Conservation (phyloP, 2,329 filamentous ascomycete genomes). For the Hyphodiscus sp. region DNA sequence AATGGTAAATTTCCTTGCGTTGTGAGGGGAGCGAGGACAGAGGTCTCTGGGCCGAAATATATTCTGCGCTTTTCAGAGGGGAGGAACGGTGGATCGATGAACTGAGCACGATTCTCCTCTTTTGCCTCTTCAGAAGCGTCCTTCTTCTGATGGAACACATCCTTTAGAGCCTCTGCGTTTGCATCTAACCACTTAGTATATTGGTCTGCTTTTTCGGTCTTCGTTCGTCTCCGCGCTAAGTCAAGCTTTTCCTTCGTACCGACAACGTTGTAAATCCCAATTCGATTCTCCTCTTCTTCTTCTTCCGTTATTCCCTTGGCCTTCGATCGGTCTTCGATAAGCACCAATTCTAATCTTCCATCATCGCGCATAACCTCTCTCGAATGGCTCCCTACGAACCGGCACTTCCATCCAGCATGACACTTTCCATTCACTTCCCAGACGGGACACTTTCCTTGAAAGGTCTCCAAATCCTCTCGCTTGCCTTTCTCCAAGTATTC, state of each 20-base stretch:
- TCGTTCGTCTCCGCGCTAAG: slow-evolving; percentile 64
- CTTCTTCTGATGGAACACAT: slow-evolving; percentile 40
- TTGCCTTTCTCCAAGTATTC: slow-evolving; percentile 80
- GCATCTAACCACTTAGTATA: slow-evolving; percentile 74
- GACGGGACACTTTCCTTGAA: slow-evolving; percentile 74
- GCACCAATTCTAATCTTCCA: slow-evolving; percentile 73
- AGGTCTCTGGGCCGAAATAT: slow-evolving; percentile 92
- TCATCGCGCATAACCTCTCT: slow-evolving; percentile 71
- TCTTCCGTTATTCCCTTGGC: slow-evolving; percentile 25
- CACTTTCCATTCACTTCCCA: slow-evolving; percentile 73
- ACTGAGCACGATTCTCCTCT: slow-evolving; percentile 71
- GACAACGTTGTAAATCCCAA: slow-evolving; percentile 71
- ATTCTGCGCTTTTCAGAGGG: slow-evolving; percentile 89
- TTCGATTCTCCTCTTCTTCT: slow-evolving; percentile 41
- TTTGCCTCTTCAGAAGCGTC: slow-evolving; percentile 35
- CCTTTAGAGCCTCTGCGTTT: slow-evolving; percentile 45
- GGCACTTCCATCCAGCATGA: slow-evolving; percentile 85
- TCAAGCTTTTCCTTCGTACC: slow-evolving; percentile 63
- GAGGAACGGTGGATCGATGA: slow-evolving; percentile 77
- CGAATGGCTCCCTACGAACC: slow-evolving; percentile 83
- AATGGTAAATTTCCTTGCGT: slow-evolving; percentile 97
- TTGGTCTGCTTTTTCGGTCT: slow-evolving; percentile 66
- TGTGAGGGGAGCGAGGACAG: slow-evolving; percentile 86
- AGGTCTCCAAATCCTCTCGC: slow-evolving; percentile 69
- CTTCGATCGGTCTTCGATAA: slow-evolving; percentile 44